phyloP scores from a whole-genome alignment of 2,329 filamentous ascomycete species.

The Claviceps digitariae region DNA sequence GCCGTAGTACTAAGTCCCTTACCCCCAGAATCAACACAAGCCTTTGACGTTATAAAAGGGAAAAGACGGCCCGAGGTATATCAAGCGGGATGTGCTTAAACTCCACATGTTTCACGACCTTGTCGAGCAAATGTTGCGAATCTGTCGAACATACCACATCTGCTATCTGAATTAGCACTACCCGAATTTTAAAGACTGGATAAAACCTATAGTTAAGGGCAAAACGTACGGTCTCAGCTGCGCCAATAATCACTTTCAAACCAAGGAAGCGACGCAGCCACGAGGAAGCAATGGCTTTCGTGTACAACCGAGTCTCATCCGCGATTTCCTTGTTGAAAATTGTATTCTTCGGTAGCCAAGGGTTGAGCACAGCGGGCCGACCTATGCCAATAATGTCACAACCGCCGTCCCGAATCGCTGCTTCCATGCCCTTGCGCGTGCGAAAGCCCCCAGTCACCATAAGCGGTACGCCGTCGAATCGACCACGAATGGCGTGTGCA shows the following conservation, averaged over 20 bases:
- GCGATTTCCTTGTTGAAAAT: constrained; percentile 21
- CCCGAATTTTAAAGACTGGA: not conserved
- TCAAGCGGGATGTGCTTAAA: not conserved
- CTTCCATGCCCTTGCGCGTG: constrained; percentile 28
- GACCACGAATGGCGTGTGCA: constrained; percentile 33
- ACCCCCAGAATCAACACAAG: too few relatives aligned
- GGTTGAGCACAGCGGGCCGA: constrained; percentile 25
- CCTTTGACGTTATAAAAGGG: too few relatives aligned
- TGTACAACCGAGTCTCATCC: constrained; percentile 18
- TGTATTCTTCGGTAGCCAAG: constrained; percentile 21
- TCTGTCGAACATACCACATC: constrained; percentile 4
- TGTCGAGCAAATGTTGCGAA: not conserved
- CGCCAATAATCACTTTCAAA: constrained; percentile 6
- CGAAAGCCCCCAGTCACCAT: constrained; percentile 54
- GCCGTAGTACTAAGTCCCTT: too few relatives aligned
- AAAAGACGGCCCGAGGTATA: not conserved
- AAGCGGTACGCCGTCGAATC: constrained; percentile 30
- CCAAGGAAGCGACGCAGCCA: constrained; percentile 14
- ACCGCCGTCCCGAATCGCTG: constrained; percentile 21
- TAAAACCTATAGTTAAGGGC: not conserved
- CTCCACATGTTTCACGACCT: not conserved
- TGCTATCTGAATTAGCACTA: not conserved
- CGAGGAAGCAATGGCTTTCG: constrained; percentile 12
- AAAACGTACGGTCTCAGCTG: constrained; percentile 8
- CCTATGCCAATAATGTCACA: constrained; percentile 30